Evolutionary conservation across 768 basidiomycete species (phyloP).

Genomic region (Tulasnella sp.): DNA sequence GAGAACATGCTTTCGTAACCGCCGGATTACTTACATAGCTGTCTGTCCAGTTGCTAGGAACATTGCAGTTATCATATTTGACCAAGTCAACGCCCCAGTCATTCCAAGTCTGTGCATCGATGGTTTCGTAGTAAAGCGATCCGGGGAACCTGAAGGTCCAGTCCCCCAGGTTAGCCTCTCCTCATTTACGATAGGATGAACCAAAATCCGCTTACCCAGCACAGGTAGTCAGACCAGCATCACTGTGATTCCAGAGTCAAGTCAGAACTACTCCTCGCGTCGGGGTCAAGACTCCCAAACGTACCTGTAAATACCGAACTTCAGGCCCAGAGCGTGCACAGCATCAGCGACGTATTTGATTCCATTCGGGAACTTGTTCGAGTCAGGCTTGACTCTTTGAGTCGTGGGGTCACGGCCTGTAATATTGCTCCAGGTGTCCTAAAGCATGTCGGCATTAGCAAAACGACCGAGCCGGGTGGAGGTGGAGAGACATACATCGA

Average conservation of each 20-base stretch:
- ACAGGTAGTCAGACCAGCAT: slow-evolving; percentile 48
- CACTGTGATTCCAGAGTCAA: slow-evolving; percentile 31
- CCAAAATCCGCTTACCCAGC: slow-evolving; percentile 30
- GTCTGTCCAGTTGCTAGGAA: slow-evolving; percentile 48
- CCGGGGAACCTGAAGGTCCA: slow-evolving; percentile 37
- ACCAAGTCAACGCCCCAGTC: slow-evolving; percentile 51
- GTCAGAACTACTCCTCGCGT: not conserved
- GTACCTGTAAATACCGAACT: slow-evolving; percentile 47
- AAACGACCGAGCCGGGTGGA: not conserved
- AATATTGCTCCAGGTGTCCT: slow-evolving; percentile 46
- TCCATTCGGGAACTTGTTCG: slow-evolving; percentile 48
- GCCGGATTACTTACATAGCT: slow-evolving; percentile 5
- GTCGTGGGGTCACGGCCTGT: slow-evolving; percentile 36
- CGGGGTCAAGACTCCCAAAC: not conserved
- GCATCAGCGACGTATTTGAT: slow-evolving; percentile 40
- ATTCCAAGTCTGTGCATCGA: slow-evolving; percentile 46
- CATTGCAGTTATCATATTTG: slow-evolving; percentile 51
- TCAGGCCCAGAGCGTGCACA: slow-evolving; percentile 43
- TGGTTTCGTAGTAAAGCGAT: slow-evolving; percentile 43
- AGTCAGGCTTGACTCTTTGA: slow-evolving; percentile 41
- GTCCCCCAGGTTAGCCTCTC: not conserved
- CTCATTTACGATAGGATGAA: not conserved
- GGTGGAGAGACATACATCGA: slow-evolving; percentile 35
- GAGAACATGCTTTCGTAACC: not conserved
- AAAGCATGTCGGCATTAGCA: not conserved